Evolutionary conservation across 2,329 filamentous ascomycete species (phyloP), one percentile per base, ranked within the genome.

Genomic region (Tolypocladium ophioglossoides): DNA sequence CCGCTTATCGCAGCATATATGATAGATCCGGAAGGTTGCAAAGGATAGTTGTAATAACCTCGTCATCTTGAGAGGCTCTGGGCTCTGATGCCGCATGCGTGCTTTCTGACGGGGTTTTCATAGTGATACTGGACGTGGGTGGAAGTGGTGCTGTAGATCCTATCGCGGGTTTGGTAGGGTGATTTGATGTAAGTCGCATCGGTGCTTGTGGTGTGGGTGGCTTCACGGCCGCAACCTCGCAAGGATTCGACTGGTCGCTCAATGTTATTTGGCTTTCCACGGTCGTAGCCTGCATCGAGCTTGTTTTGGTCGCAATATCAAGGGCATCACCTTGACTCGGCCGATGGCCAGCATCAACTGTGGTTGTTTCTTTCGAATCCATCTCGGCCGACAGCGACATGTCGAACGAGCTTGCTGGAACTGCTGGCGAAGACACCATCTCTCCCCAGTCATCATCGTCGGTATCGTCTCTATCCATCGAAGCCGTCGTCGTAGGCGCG

Each of bases 361-460:
- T 34, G 18, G 44, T 32, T 18, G 44, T 37, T 8, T 18, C 14
- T 3, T 34, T 27, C 27, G 2, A 12, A 14, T 32, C 39, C 49
- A 44, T 49, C 34, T 2, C 39, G 12, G n/a, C 38, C 3, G 27
- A 9, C n/a, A 48, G 34, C 39, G 37, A 39, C 55, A 30, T 38
- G 50, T 9, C 52, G 39, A 20, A 51, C 51, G 27, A 50, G 32
- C 12, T 50, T 32, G 44, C 18, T 39, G 50, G 52, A 34, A n/a
- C 53, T 2, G 63, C 58, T 2, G 69, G 64, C 4, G 67, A 70
- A 3, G 68, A 65, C 37, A 83, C 70, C 80, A 83, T 83, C 56
- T 83, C 80, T 2, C 80, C 80, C 80, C 80, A 83, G 39, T 83
- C 79, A 2, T 80, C 78, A 6, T 79, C 75, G 0, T 74, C 70